Evolutionary conservation across 1,139 yeast species (phyloP), one percentile per base, ranked within the genome.

Genomic region (Scheffersomyces insectosa): DNA sequence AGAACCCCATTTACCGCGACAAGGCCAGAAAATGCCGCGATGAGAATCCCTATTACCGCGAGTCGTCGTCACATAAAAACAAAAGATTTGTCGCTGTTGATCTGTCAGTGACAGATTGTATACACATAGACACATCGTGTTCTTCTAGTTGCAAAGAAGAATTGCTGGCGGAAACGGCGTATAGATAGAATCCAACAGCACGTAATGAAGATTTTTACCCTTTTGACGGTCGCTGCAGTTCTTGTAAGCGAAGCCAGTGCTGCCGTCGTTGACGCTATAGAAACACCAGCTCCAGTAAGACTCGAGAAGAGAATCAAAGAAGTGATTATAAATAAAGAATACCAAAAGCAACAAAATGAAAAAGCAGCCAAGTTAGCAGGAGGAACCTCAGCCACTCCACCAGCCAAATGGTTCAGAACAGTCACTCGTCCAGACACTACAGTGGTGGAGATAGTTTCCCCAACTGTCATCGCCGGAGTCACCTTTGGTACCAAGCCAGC

Each of bases 391-490:
- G 42, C 55, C 2, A 39, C 49, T 1, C 46, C 44, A 3, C 83
- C 81, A 9, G 70, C 71, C 42, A 84, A 90, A 4, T 89, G 97
- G 97, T 46, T 78, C 10, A 77, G 96, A 57, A 88, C 96, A 0
- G 77, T 85, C 35, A 80, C 82, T 45, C 13, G 13, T n/a, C 12
- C 31, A 9, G 27, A 37, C 10, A 72, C 75, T 1, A 64, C 77
- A 0, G 59, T 74, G 7, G 69, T 60, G 10, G 95, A 86, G 59
- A 72, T 86, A 28, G 93, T 89, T 31, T 80, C 83, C 0, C 97
- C 97, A 11, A 83, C 91, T 0, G 88, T 88, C 32, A 78, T 88
- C 56, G 88, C 80, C 28, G 93, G 93, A 16, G 88, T 89, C 41
- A 87, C 96, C 0, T 84, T 89, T 59, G 78, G 82, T 44, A 88